Base-by-base conservation (phyloP, 192 early-diverging fungal genomes). In the Backusella tuberculispora region DNA sequence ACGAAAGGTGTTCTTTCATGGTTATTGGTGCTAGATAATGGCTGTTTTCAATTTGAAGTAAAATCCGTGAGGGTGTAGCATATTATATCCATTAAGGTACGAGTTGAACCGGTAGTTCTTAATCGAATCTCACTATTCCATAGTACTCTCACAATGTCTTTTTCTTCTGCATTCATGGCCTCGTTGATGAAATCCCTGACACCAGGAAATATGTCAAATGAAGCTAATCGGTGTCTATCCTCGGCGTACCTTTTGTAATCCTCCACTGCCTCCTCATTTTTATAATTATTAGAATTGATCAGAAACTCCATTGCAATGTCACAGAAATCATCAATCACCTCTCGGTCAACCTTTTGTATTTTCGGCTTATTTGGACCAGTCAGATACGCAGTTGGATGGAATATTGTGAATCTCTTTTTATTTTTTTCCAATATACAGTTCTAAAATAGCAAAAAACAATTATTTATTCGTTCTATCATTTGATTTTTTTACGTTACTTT, bases 311-410 rank as follows among this genome's bases (percentile, higher is more conserved):
- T 66, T 42, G n/a, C 65, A 66, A 41, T 66, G n/a, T 24, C 65
- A 66, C 65, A 42, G 38, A 41, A 66, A 66, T 43, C 65, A 37
- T 15, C 38, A 17, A 66, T 66, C 13, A 12, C 17, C 65, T 66
- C 65, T 42, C 65, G 38, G 7, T 66, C 65, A 43, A 66, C 65
- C 15, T 66, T 41, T 19, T 66, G 65, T 41, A 66, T 66, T 9
- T 66, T 66, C 38, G 40, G 65, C 38, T 66, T 66, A 19, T 66
- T 66, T 66, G 65, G 65, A 66, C 17, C n/a, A 66, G 64, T 66
- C 37, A 66, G 37, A 66, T 66, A 66, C 37, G 64, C 64, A 66
- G 64, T 40, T n/a, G 64, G 37, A 66, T 66, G 37, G 64, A 66
- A 66, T 40, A 66, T 41, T 40, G 13, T 40, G 37, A 66, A 66